phyloP scores from a whole-genome alignment of 495 filamentous ascomycete genomes.

The Penicillium canariense region DNA sequence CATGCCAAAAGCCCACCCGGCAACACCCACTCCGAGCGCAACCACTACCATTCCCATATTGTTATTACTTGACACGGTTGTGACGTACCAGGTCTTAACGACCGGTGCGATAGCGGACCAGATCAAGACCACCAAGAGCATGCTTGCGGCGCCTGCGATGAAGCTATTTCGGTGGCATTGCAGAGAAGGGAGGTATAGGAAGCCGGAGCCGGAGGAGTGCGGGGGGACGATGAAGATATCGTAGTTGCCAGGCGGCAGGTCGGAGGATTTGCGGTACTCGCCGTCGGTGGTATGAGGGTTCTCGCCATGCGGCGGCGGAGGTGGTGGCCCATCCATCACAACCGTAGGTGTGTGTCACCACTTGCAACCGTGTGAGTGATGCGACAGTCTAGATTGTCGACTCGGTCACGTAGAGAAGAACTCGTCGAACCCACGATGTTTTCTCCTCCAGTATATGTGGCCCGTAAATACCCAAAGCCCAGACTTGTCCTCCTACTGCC shows the following conservation, averaged over 20 bases:
- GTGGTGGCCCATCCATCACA: conserved; percentile 53
- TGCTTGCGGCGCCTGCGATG: conserved; percentile 74
- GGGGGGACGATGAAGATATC: conserved; percentile 97
- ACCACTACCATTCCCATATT: conserved; percentile 61
- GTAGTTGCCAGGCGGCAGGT: conserved; percentile 79
- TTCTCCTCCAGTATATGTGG: background rate
- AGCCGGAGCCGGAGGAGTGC: conserved; percentile 86
- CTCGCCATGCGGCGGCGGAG: conserved; percentile 67
- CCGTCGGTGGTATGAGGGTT: conserved; percentile 55
- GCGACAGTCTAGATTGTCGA: background rate
- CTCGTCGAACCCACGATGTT: background rate
- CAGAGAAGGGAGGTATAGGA: conserved; percentile 89
- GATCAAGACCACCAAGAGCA: conserved; percentile 64
- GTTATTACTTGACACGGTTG: conserved; percentile 59
- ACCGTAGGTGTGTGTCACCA: background rate
- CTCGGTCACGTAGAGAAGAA: background rate
- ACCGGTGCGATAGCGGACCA: conserved; percentile 67
- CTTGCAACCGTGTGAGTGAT: conserved; percentile 3
- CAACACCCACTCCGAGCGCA: conserved; percentile 65
- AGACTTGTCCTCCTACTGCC: background rate
- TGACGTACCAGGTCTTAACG: conserved; percentile 62
- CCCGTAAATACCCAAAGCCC: background rate
- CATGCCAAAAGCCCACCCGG: conserved; percentile 71
- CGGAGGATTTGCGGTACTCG: conserved; percentile 51
- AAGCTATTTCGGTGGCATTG: conserved; percentile 87